Percentiles rank a stretch among this genome's conserved stretches.
Evolutionary conservation across 805 yeast species (phyloP).

Genomic region (Cyberlindnera nakhonratchasimensis): DNA sequence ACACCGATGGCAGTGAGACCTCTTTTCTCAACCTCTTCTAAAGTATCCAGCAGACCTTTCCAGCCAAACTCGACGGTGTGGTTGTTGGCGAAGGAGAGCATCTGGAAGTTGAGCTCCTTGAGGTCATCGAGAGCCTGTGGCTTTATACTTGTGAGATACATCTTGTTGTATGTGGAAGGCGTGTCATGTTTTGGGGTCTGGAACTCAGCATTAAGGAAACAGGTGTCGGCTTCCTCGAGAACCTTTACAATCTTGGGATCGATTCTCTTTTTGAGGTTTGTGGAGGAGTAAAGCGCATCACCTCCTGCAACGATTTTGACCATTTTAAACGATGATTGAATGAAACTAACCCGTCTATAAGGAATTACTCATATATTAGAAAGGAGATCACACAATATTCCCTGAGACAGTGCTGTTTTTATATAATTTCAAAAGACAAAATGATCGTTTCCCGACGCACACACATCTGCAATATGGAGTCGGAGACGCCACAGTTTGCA

Average conservation of each 20-base stretch:
- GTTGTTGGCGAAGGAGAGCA: slow-evolving; percentile 29
- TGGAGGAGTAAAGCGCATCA: slow-evolving; percentile 29
- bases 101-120: slow-evolving; percentile 24
- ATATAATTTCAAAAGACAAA: not conserved
- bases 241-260: slow-evolving; percentile 26
- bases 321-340: no score
- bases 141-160: slow-evolving; percentile 28
- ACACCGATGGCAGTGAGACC: slow-evolving; percentile 26
- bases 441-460: not conserved
- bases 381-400: no score
- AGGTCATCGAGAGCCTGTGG: slow-evolving; percentile 27
- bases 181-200: slow-evolving; percentile 28
- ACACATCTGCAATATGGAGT: no score
- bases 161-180: slow-evolving; percentile 28
- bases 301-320: slow-evolving; percentile 28
- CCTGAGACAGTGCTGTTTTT: not conserved
- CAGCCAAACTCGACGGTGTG: slow-evolving; percentile 30
- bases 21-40: slow-evolving; percentile 27
- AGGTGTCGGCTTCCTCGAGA: slow-evolving; percentile 25
- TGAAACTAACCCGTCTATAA: no score
- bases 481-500: slow-evolving; percentile 8
- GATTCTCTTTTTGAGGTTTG: slow-evolving; percentile 26
- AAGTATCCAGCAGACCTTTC: slow-evolving; percentile 26
- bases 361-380: no score
- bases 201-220: slow-evolving; percentile 30